These are phyloP conservation scores for Trebouxia sp. DNA, from an alignment of 139 green algal species.

Conservation along the genomic window DNA sequence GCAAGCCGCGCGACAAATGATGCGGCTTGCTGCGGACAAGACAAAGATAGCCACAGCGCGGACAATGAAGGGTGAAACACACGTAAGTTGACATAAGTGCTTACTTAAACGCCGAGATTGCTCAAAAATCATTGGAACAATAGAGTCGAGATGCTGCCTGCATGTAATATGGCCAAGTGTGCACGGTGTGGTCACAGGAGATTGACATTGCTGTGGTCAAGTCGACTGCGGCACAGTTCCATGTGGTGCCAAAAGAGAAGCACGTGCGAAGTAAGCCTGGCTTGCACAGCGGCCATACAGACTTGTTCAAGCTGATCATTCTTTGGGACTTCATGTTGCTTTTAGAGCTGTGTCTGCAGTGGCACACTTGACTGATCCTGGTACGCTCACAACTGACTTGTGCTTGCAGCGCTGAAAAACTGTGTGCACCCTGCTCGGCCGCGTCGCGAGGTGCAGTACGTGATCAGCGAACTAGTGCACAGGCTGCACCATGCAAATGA, in stretches of 20 bases:
- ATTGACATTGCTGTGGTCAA: slow-evolving; percentile 92
- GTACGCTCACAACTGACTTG: no score
- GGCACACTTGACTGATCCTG: background rate
- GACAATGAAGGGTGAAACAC: slow-evolving; percentile 22
- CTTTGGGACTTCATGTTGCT: background rate
- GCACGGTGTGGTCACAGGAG: slow-evolving; percentile 41
- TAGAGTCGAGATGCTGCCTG: background rate
- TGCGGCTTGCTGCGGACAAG: slow-evolving; percentile 33
- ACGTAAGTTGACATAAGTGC: background rate
- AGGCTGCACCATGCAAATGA: slow-evolving; percentile 51
- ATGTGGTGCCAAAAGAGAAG: slow-evolving; percentile 94
- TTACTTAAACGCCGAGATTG: background rate
- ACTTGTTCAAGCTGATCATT: no score
- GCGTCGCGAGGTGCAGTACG: slow-evolving; percentile 35
- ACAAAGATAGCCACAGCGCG: slow-evolving; percentile 15
- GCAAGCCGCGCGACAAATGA: slow-evolving; percentile 20
- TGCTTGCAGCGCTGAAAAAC: slow-evolving; percentile 41
- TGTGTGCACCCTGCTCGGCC: slow-evolving; percentile 29
- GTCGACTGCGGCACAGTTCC: slow-evolving; percentile 86
- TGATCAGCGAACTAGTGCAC: slow-evolving; percentile 46
- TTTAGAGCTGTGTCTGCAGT: background rate
- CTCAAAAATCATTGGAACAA: background rate
- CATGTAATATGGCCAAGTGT: background rate
- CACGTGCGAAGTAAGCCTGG: slow-evolving; percentile 75
- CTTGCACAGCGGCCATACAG: no score